Evolutionary conservation across 768 basidiomycete genomes (phyloP), one percentile per base, ranked within the genome.

Genomic region (Xanthoconium purpureum): DNA sequence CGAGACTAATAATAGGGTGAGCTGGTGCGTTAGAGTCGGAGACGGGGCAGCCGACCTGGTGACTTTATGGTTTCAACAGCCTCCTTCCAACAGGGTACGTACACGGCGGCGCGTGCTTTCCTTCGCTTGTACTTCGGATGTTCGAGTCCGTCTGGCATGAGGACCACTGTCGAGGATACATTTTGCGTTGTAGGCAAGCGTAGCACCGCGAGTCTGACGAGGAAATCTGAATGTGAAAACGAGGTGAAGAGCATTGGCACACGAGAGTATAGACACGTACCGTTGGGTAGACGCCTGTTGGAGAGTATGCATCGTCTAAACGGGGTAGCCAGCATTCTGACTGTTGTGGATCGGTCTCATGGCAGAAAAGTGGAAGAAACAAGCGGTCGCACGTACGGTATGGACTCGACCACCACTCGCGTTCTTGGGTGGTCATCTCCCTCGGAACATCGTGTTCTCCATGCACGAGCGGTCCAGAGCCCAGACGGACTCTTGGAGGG

Each of bases 251-350:
- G 24, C 28, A 50, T 14, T 39, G n/a, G 20, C 36, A 47, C 52
- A 17, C 13, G 37, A 10, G 13, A 33, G 35, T 29, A 28, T 10
- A n/a, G 14, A 51, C 37, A 56, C 75, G 48, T 58, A 84, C 89
- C 89, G 37, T 69, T 73, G 6, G 90, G 89, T 20, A 89, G 58
- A 62, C 76, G 72, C 57, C 78, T 73, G 7, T 66, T 66, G 4
- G 85, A 84, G 14, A 78, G 54, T 10, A 73, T 57, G 59, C 88
- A 90, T 50, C 66, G 70, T 12, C 89, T 80, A 46, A 89, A 47
- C 3, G 88, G 88, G 29, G 80, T 80, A 6, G 82, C 74, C 6
- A 91, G 66, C 85, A 92, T 90, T 50, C 89, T 80, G 12, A 91
- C 88, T 89, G 62, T 30, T 14, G 37, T 45, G 50, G 50, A 49